A percentile compares a stretch with the other conserved stretches of the same genome.
Evolutionary conservation across 2,329 filamentous ascomycete species (phyloP).

Genomic region (Aureobasidium lini): DNA sequence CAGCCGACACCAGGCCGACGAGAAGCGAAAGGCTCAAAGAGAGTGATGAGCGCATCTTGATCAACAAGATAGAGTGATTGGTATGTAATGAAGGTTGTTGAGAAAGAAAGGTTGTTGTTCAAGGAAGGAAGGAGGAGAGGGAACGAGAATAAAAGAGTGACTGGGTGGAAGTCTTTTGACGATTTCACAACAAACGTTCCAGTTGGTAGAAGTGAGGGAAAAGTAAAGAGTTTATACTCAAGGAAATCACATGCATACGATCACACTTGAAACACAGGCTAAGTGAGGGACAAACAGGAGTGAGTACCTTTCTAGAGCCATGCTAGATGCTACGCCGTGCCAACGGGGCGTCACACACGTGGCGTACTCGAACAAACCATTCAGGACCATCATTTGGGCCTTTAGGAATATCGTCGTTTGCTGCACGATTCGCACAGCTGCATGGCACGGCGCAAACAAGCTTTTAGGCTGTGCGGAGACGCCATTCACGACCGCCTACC

Average conservation of each 20-base stretch:
- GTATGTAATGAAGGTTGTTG: neutral
- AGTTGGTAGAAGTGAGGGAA: conserved; percentile 6
- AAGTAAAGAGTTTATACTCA: conserved; percentile 1
- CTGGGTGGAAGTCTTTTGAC: neutral
- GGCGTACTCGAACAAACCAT: conserved; percentile 11
- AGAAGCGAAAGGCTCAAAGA: conserved; percentile 8
- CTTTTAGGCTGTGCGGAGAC: conserved; percentile 12
- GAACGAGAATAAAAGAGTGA: conserved; percentile 1
- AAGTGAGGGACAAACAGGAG: conserved; percentile 13
- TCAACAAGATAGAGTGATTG: conserved; percentile 9
- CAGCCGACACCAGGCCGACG: conserved; percentile 9
- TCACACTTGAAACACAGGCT: conserved; percentile 7
- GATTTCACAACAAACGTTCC: conserved; percentile 4
- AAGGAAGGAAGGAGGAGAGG: neutral
- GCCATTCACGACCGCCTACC: conserved; percentile 1
- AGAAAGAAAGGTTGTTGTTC: neutral
- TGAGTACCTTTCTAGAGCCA: conserved; percentile 1
- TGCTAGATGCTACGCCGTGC: conserved; percentile 8
- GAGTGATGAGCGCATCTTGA: conserved; percentile 14
- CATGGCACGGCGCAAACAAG: conserved; percentile 7
- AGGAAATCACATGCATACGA: conserved; percentile 11
- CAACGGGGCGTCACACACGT: conserved; percentile 13
- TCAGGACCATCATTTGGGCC: neutral
- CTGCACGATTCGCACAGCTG: conserved; percentile 12
- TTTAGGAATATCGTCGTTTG: neutral